phyloP scores from a whole-genome alignment of 192 early-diverging fungal genomes.

The Gryganskiella cystojenkinii region DNA sequence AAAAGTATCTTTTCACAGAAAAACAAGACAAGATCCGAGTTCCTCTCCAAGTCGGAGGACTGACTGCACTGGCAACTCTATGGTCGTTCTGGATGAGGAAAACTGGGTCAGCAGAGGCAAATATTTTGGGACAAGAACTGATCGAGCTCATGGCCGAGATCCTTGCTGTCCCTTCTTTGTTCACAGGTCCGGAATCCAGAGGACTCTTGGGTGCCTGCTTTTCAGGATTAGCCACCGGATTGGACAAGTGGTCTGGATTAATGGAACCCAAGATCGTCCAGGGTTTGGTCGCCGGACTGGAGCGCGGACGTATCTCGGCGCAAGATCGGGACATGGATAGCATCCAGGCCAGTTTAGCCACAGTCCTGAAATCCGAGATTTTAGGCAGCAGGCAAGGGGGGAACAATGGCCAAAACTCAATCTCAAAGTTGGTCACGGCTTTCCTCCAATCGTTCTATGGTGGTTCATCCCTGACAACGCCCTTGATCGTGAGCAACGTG shows the following conservation, averaged over 20 bases:
- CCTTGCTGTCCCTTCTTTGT: conserved; percentile 34
- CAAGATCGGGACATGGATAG: conserved; percentile 30
- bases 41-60: conserved; percentile 26
- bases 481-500: not conserved
- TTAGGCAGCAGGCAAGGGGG: not conserved
- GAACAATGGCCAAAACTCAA: conserved; percentile 14
- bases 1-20: conserved; percentile 24
- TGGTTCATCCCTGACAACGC: not conserved
- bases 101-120: conserved; percentile 34
- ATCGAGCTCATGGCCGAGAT: conserved; percentile 38
- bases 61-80: conserved; percentile 21
- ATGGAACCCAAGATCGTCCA: conserved; percentile 46
- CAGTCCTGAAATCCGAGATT: conserved; percentile 21
- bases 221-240: conserved; percentile 35
- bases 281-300: conserved; percentile 32
- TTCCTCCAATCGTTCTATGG: conserved; percentile 38
- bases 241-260: conserved; percentile 49
- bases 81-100: conserved; percentile 54
- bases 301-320: conserved; percentile 32
- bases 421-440: conserved; percentile 15
- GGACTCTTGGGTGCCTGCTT: conserved; percentile 38
- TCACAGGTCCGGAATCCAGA: conserved; percentile 14
- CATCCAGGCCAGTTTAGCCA: conserved; percentile 45
- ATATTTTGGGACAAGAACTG: conserved; percentile 39
- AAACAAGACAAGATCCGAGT: conserved; percentile 30